Conservation (phyloP, 164 flowering plant genomes). For the Nymphaea thermarum region DNA sequence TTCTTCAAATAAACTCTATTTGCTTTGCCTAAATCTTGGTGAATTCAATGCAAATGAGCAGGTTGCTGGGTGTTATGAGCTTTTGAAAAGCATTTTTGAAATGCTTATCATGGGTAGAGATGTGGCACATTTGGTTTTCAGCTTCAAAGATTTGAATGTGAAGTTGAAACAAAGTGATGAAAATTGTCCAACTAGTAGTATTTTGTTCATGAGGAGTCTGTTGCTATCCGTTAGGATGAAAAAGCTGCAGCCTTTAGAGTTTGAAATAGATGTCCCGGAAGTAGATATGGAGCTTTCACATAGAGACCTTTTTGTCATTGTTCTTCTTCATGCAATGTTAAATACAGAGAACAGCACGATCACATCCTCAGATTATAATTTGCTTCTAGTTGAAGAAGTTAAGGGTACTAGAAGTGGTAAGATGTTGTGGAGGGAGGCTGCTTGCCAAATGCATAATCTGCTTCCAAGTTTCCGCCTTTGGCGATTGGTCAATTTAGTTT, state of each 20-base stretch:
- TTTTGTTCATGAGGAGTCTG: slow-evolving; percentile 25
- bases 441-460: slow-evolving; percentile 25
- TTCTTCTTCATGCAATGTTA: slow-evolving; percentile 12
- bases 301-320: slow-evolving; percentile 10
- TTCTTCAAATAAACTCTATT: neutral
- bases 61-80: neutral
- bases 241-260: slow-evolving; percentile 36
- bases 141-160: neutral
- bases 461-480: slow-evolving; percentile 24
- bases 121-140: neutral
- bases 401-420: slow-evolving; percentile 46
- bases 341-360: neutral
- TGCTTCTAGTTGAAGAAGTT: slow-evolving; percentile 16
- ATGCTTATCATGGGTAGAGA: neutral
- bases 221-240: slow-evolving; percentile 18
- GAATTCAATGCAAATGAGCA: neutral
- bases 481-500: slow-evolving; percentile 24
- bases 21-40: neutral
- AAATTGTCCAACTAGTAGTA: neutral
- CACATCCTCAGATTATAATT: neutral
- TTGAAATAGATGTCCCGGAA: slow-evolving; percentile 31
- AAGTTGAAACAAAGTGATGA: neutral
- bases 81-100: no score
- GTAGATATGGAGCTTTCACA: slow-evolving; percentile 33
- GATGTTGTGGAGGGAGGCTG: slow-evolving; percentile 64